These are phyloP conservation scores for Silybum marianum DNA, from an alignment of 129 eudicot species.

Conservation along the genomic window DNA sequence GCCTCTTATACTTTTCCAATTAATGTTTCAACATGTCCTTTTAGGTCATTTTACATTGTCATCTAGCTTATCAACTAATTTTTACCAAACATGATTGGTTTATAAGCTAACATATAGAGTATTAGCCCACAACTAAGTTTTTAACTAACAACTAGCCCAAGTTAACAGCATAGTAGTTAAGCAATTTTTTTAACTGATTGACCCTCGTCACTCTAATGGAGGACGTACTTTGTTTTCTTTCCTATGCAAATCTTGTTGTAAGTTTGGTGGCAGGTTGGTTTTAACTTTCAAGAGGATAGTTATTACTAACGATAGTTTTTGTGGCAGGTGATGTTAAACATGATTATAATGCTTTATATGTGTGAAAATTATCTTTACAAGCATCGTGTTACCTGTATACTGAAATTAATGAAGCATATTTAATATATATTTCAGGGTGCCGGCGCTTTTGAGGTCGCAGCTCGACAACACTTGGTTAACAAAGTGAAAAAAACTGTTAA, in stretches of 20 bases:
- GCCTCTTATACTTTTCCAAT: neutral
- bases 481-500: slow-evolving; percentile 90
- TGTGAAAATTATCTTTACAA: neutral
- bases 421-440: slow-evolving; percentile 67
- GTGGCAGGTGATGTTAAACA: neutral
- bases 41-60: neutral
- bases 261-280: neutral
- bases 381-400: neutral
- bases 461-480: slow-evolving; percentile 80
- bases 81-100: neutral
- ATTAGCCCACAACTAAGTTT: neutral
- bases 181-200: neutral
- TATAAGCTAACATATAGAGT: neutral
- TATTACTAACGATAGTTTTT: neutral
- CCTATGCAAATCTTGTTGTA: too few relatives aligned
- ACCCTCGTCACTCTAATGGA: too few relatives aligned
- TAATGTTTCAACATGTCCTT: neutral
- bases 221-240: too few relatives aligned
- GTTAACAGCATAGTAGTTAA: neutral
- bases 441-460: slow-evolving; percentile 98
- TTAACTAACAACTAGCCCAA: neutral
- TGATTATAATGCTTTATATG: neutral
- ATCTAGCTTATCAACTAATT: neutral
- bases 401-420: neutral
- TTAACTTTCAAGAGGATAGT: neutral